phyloP scores from a whole-genome alignment of 2,329 filamentous ascomycete species.

The Aureobasidium melanogenum region DNA sequence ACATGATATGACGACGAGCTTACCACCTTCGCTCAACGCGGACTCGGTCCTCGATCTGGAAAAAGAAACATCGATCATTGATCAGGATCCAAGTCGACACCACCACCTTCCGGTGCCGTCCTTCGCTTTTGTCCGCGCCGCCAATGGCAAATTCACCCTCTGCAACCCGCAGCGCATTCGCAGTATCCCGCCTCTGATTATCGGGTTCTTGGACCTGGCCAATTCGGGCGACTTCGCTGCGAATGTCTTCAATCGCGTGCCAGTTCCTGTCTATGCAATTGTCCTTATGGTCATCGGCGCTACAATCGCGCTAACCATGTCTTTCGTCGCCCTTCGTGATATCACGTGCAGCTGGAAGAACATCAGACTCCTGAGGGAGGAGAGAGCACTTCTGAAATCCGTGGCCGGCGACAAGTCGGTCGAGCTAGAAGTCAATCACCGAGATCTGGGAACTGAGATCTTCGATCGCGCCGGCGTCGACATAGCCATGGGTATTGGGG shows the following conservation, averaged over 20 bases:
- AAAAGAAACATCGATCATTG: background rate
- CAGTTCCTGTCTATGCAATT: constrained; percentile 40
- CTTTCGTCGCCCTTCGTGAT: constrained; percentile 40
- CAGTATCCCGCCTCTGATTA: constrained; percentile 50
- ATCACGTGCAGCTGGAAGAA: constrained; percentile 37
- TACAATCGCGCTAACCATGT: constrained; percentile 36
- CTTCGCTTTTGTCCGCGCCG: background rate
- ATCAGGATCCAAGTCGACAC: background rate
- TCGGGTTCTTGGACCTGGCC: constrained; percentile 47
- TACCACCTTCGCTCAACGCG: background rate
- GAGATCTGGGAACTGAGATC: constrained; percentile 44
- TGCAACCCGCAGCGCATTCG: constrained; percentile 34
- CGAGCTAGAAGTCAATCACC: constrained; percentile 36
- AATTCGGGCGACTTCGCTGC: constrained; percentile 51
- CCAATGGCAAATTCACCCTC: background rate
- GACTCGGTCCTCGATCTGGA: background rate
- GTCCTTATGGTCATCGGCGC: constrained; percentile 47
- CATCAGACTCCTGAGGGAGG: constrained; percentile 35
- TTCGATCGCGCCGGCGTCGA: constrained; percentile 46
- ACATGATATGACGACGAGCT: background rate
- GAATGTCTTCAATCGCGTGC: constrained; percentile 48
- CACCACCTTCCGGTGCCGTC: background rate
- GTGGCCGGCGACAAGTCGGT: constrained; percentile 15
- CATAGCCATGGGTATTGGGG: constrained; percentile 40
- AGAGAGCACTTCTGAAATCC: constrained; percentile 24